Evolutionary conservation across 2,329 filamentous ascomycete species (phyloP), one percentile per base, ranked within the genome.

Genomic region (Alternaria solani): DNA sequence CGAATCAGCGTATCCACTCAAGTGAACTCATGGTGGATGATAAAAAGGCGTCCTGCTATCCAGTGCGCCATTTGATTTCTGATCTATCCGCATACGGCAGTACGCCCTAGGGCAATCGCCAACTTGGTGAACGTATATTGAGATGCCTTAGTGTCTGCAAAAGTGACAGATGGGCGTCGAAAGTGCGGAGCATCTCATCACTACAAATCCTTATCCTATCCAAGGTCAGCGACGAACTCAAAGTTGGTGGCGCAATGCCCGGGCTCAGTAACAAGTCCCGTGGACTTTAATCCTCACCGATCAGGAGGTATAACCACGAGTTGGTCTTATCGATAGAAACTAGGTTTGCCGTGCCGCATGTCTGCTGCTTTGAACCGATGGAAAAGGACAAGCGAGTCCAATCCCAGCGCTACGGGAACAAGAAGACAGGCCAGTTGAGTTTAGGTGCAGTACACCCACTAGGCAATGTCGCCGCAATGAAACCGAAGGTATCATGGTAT

Each of bases 171-270:
- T 51, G 39, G 23, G 34, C 34, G 7, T 42, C 25, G 11, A 16
- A 25, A 42, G 5, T 25, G 20, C 12, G 34, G 25, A 49, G 30
- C 28, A 34, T 41, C 8, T 38, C 30, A 28, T 54, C 43, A 36
- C 46, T 34, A 30, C 46, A 49, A 20, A 49, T 49, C 9, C 46
- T 36, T 30, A 49, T 49, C 30, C 30, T n/a, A 20, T 49, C 20
- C 25, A 7, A 34, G 32, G 14, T 49, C 30, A 49, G 46, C 46
- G 34, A 49, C 20, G 23, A 49, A 36, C 46, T 49, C 46, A 36
- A 49, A 49, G 59, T 52, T 59, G 59, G 56, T 62, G 59, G 59
- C 59, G 56, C n/a, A 55, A 47, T n/a, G 47, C 52, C 34, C 38
- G 47, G 55, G 49, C 49, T 20, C 20, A 38, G 41, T 20, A 56